A percentile compares a stretch with the other conserved stretches of the same genome.
These are phyloP conservation scores for Calonectria henricotiae DNA, from an alignment of 2,329 filamentous ascomycete genomes.

Conservation along the genomic window DNA sequence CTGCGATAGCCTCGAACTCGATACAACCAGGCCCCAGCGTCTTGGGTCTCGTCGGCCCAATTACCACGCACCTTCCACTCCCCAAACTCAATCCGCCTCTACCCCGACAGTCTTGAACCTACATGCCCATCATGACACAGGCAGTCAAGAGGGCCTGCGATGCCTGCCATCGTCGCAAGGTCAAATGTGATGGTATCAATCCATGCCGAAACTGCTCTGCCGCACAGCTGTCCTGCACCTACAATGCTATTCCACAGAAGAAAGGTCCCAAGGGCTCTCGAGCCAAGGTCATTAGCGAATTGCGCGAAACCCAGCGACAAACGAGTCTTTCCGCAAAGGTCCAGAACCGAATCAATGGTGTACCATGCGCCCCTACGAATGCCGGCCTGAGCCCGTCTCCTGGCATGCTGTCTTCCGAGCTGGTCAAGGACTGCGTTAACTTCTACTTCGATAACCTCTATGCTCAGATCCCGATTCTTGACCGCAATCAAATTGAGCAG, in stretches of 20 bases:
- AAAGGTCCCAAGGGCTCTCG: slow-evolving; percentile 83
- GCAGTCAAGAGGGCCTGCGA: slow-evolving; percentile 78
- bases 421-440: slow-evolving; percentile 77
- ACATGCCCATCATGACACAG: slow-evolving; percentile 59
- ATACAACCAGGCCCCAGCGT: slow-evolving; percentile 13
- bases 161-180: slow-evolving; percentile 82
- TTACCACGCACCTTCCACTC: slow-evolving; percentile 18
- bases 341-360: slow-evolving; percentile 73
- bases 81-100: slow-evolving; percentile 40
- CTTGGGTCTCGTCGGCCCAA: slow-evolving; percentile 30
- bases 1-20: slow-evolving; percentile 22
- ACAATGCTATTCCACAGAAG: slow-evolving; percentile 83
- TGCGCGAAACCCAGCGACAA: slow-evolving; percentile 79
- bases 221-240: slow-evolving; percentile 79
- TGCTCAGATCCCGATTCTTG: slow-evolving; percentile 75
- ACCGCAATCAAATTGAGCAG: slow-evolving; percentile 72
- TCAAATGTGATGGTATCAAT: slow-evolving; percentile 81
- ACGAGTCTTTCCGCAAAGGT: slow-evolving; percentile 76
- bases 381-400: slow-evolving; percentile 70
- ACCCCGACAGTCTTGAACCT: slow-evolving; percentile 34
- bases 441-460: slow-evolving; percentile 82
- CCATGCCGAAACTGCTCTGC: slow-evolving; percentile 81
- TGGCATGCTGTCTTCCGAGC: slow-evolving; percentile 73
- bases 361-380: slow-evolving; percentile 66
- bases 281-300: slow-evolving; percentile 83